These are phyloP conservation scores for Psophocarpus tetragonolobus DNA, from an alignment of 306 rosid species.

Conservation along the genomic window DNA sequence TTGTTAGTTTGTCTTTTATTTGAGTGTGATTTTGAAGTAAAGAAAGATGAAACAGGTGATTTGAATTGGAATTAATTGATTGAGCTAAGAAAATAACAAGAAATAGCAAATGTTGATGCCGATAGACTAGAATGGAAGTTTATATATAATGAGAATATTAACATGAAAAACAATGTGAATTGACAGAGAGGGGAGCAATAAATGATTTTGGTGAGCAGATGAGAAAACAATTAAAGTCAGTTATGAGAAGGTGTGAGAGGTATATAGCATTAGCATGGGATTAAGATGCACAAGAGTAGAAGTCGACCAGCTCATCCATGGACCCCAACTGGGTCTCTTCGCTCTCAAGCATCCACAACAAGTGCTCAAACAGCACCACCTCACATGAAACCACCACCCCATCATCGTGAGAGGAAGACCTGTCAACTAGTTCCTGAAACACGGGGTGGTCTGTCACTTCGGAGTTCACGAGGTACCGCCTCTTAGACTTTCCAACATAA, in stretches of 20 bases:
- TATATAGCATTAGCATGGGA: neutral
- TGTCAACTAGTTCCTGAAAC: slow-evolving; percentile 77
- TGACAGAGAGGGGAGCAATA: neutral
- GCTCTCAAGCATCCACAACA: slow-evolving; percentile 89
- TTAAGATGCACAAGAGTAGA: slow-evolving; percentile 70
- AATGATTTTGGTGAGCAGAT: neutral
- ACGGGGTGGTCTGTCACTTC: slow-evolving; percentile 71
- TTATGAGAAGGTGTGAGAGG: neutral
- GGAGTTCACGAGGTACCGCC: slow-evolving; percentile 69
- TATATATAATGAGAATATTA: neutral
- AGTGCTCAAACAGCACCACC: slow-evolving; percentile 90
- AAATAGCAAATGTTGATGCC: neutral
- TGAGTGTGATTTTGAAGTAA: neutral
- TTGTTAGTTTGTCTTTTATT: neutral
- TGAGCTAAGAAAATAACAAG: neutral
- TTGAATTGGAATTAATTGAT: neutral
- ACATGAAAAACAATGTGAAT: slow-evolving; percentile 28
- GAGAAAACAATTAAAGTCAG: slow-evolving; percentile 1
- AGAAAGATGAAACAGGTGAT: neutral
- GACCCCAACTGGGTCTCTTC: slow-evolving; percentile 70
- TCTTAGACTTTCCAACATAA: slow-evolving; percentile 73
- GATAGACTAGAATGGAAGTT: slow-evolving; percentile 4
- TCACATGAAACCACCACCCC: slow-evolving; percentile 68
- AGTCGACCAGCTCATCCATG: slow-evolving; percentile 78
- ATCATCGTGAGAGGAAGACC: slow-evolving; percentile 33